Evolutionary conservation across 176 grass and related monocot genomes (phyloP).

Genomic region (Elaeis guineensis): DNA sequence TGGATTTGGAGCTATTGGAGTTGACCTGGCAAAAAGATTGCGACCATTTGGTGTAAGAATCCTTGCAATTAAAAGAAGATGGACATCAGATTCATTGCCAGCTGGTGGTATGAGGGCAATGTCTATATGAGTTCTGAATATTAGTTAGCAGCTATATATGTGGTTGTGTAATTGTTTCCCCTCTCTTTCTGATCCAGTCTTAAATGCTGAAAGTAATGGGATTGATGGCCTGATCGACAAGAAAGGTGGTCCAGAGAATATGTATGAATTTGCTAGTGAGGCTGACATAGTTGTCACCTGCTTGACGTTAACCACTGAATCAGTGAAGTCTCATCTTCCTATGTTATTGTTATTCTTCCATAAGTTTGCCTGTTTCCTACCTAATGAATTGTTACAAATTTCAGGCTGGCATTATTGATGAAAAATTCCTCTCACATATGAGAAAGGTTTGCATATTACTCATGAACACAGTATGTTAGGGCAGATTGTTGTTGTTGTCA

Average conservation of each 20-base stretch:
- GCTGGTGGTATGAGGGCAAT: conserved; percentile 33
- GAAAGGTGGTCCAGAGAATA: conserved; percentile 58
- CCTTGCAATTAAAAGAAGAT: conserved; percentile 82
- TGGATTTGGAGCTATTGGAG: conserved; percentile 85
- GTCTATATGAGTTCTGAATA: conserved; percentile 1
- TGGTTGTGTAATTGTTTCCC: conserved; percentile 3
- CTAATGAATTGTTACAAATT: conserved; percentile 29
- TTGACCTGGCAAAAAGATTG: conserved; percentile 72
- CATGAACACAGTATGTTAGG: too few species aligned
- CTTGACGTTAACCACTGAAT: conserved; percentile 65
- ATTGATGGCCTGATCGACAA: conserved; percentile 58
- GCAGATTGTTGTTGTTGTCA: too few species aligned
- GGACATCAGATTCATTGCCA: conserved; percentile 41
- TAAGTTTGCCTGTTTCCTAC: conserved; percentile 5
- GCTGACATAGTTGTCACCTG: conserved; percentile 77
- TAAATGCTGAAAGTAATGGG: conserved; percentile 28
- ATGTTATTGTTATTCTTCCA: conserved; percentile 2
- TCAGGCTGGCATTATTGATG: conserved; percentile 63
- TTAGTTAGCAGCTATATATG: background rate
- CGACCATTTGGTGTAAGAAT: conserved; percentile 85
- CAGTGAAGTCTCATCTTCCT: conserved; percentile 34
- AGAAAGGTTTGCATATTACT: conserved; percentile 49
- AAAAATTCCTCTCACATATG: conserved; percentile 74
- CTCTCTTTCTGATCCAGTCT: conserved; percentile 20
- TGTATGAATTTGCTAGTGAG: conserved; percentile 66